Conservation (phyloP, 768 basidiomycete species). For the Russula sp. region DNA sequence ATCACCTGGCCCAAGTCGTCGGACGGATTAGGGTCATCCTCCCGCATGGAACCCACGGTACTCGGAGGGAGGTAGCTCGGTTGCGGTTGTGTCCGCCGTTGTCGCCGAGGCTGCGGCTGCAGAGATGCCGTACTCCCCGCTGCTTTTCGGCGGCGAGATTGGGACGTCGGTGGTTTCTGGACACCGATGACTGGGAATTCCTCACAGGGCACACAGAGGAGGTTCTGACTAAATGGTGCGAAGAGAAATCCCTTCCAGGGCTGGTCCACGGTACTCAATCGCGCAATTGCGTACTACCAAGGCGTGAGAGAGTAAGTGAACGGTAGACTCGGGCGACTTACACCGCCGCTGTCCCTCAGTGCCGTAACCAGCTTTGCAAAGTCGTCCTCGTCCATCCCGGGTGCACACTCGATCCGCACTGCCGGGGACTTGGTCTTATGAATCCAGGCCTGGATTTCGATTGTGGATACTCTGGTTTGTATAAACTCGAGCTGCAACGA, state of each 20-base stretch:
- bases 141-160: neutral
- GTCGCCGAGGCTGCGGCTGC: neutral
- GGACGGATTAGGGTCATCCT: no score
- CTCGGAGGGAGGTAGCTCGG: no score
- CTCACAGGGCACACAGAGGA: neutral
- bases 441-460: slow-evolving; percentile 7
- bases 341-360: neutral
- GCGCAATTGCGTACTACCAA: slow-evolving; percentile 3
- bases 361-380: neutral
- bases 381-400: neutral
- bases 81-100: neutral
- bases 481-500: neutral
- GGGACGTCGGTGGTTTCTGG: neutral
- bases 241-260: neutral
- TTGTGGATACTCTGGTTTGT: neutral
- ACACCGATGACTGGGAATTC: neutral
- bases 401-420: neutral
- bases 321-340: neutral
- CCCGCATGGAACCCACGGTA: neutral
- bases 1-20: no score
- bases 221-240: neutral
- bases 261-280: neutral
- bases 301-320: neutral
- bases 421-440: neutral
- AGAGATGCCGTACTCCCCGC: neutral